Base-by-base conservation (phyloP, 805 yeast genomes). In the Candida germanica region DNA sequence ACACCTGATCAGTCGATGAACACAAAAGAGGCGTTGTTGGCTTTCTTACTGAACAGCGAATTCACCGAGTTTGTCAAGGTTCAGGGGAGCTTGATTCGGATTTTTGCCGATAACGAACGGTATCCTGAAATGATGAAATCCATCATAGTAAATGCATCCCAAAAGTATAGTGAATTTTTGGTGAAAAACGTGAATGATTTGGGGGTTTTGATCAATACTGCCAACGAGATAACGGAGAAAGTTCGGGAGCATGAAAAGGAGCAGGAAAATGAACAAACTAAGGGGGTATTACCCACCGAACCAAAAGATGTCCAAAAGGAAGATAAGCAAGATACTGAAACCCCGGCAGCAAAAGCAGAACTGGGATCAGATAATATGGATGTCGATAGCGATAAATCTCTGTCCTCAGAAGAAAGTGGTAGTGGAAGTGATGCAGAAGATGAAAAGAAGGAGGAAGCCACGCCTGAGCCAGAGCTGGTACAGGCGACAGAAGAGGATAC, bases 171-270 rank as follows among this genome's bases (percentile, higher is more conserved):
- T 1, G 44, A 46, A 16, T 35, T 40, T 9, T 39, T 58, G 33
- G 34, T 54, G 8, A 50, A 48, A 20, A 50, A 49, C 30, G 43
- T 58, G 19, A 51, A 54, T 31, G 58, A 54, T 25, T 39, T 43
- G 37, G 36, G 39, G 5, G 31, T 35, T 17, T 17, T 36, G 29
- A 26, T 38, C 25, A 26, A 14, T 9, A 18, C 11, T 15, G 19
- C 29, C n/a, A 28, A 30, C 26, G 36, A 29, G 13, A 21, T 26
- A 7, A 16, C 10, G 18, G 29, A 29, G 12, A 24, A 14, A 26
- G 32, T n/a, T n/a, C n/a, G 17, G 21, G 6, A 6, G 6, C 18
- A 29, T 10, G 12, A 29, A 5, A 12, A 21, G 12, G 15, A 29
- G 10, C 9, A 11, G 14, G 23, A 15, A 19, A 12, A 20, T 10